Evolutionary conservation across 1,284 basidiomycete species (phyloP).

Genomic region (Termitomyces sp.): DNA sequence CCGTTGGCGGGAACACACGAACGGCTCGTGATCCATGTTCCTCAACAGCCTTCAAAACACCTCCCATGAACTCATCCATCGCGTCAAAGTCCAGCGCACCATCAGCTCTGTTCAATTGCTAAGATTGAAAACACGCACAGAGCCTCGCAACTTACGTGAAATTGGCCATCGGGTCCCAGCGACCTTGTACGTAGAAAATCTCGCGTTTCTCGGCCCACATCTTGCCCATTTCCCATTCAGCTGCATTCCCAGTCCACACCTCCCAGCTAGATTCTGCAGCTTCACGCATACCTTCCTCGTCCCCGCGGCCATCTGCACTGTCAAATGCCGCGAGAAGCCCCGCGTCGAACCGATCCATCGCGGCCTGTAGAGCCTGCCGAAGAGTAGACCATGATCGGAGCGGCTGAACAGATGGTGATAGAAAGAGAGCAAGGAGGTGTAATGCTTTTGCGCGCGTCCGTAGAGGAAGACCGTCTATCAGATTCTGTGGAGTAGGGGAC

Average conservation of each 20-base stretch:
- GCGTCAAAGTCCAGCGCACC: conserved; percentile 77
- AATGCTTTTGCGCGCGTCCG: conserved; percentile 57
- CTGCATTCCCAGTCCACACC: conserved; percentile 45
- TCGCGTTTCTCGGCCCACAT: conserved; percentile 93
- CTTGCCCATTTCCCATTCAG: conserved; percentile 85
- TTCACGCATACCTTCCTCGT: conserved; percentile 72
- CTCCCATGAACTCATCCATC: conserved; percentile 88
- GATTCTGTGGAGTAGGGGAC: conserved; percentile 5
- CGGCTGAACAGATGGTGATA: conserved; percentile 64
- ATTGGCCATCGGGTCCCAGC: conserved; percentile 80
- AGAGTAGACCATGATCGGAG: conserved; percentile 62
- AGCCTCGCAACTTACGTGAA: conserved; percentile 59
- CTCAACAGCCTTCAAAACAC: conserved; percentile 59
- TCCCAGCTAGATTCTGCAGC: conserved; percentile 83
- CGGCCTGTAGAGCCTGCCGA: conserved; percentile 63
- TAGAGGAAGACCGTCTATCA: conserved; percentile 29
- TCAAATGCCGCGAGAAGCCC: conserved; percentile 82
- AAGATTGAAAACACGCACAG: conserved; percentile 23
- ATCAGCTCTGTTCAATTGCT: conserved; percentile 28
- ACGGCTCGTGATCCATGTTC: conserved; percentile 79
- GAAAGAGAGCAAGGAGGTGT: conserved; percentile 67
- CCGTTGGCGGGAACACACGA: conserved; percentile 78
- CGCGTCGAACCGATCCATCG: conserved; percentile 85
- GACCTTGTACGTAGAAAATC: conserved; percentile 83
- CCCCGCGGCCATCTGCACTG: conserved; percentile 63